Percentiles rank a stretch among this genome's conserved stretches.
These are phyloP conservation scores for Umbelopsis sp. DNA, from an alignment of 192 early-diverging fungal genomes.

Conservation along the genomic window DNA sequence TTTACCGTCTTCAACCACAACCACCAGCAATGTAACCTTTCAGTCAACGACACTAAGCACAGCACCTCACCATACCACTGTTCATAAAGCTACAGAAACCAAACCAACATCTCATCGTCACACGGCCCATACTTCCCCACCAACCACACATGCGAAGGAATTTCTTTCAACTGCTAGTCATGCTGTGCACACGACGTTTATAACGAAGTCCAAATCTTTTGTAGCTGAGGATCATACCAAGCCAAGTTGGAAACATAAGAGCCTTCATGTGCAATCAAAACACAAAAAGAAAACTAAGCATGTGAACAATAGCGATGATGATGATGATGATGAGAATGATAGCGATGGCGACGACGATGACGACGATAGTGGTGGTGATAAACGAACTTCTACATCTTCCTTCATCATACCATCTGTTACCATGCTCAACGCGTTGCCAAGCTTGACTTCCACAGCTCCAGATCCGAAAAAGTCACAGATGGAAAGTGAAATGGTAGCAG, in stretches of 20 bases:
- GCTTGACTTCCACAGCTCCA: neutral
- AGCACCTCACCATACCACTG: neutral
- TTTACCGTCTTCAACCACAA: neutral
- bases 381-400: neutral
- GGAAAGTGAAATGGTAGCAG: constrained; percentile 9
- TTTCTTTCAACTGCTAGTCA: neutral
- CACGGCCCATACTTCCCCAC: neutral
- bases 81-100: neutral
- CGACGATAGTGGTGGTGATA: neutral
- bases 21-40: neutral
- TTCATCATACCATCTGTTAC: neutral
- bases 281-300: no score
- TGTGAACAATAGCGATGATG: neutral
- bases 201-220: neutral
- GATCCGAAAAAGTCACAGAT: constrained; percentile 2
- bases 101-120: neutral
- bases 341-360: neutral
- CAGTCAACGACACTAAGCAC: neutral
- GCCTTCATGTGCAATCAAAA: neutral
- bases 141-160: neutral
- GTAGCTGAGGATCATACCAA: neutral
- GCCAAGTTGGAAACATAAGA: no score
- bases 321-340: neutral
- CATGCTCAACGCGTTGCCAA: neutral
- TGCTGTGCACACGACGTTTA: neutral